phyloP scores from a whole-genome alignment of 2,329 filamentous ascomycete species.

The Xylariales sp. region DNA sequence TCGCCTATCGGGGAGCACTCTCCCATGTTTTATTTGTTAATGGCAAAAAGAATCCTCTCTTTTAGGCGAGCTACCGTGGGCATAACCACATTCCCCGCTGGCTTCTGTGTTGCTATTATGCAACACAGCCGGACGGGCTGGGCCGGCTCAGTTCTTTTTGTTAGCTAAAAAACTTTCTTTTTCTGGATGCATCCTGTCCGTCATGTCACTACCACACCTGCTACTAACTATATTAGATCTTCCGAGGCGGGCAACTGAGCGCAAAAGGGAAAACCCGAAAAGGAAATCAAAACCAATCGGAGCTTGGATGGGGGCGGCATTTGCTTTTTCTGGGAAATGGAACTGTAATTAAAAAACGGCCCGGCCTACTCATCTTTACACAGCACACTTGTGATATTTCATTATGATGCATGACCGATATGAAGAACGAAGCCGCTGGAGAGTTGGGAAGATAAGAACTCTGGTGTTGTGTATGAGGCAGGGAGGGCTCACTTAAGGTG shows the following conservation, averaged over 20 bases:
- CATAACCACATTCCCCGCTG: background rate
- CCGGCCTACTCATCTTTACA: constrained; percentile 4
- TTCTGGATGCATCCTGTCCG: background rate
- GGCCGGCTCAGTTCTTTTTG: constrained; percentile 13
- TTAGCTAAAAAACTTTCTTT: constrained; percentile 8
- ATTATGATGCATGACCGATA: constrained; percentile 35
- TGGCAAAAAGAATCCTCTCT: background rate
- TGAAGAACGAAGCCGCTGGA: constrained; percentile 21
- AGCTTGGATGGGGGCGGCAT: constrained; percentile 5
- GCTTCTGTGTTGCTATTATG: constrained; percentile 12
- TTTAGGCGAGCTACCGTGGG: constrained; percentile 3
- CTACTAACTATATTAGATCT: constrained; percentile 14
- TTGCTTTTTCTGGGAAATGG: constrained; percentile 12
- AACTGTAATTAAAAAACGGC: background rate
- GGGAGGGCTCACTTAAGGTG: constrained; percentile 1
- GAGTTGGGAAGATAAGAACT: constrained; percentile 3
- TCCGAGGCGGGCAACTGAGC: constrained; percentile 15
- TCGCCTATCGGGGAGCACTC: background rate
- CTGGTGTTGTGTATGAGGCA: constrained; percentile 27
- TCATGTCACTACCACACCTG: constrained; percentile 10
- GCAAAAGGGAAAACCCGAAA: constrained; percentile 7
- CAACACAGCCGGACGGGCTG: background rate
- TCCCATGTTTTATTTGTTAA: background rate
- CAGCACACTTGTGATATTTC: constrained; percentile 17
- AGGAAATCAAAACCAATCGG: constrained; percentile 8